Evolutionary conservation across 768 basidiomycete genomes (phyloP).

Genomic region (Butyriboletus loyo): DNA sequence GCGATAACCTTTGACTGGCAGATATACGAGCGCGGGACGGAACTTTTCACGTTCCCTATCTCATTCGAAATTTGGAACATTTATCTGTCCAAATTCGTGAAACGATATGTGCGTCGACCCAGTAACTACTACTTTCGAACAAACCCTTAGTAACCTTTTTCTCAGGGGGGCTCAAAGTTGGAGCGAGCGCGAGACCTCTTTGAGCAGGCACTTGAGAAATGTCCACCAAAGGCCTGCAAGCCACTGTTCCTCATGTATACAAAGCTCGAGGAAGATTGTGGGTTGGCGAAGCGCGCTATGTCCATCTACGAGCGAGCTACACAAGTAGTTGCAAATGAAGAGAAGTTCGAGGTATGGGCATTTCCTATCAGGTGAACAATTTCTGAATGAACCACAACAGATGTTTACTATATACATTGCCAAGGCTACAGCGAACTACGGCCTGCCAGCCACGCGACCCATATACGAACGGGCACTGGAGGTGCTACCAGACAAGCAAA

Average conservation of each 20-base stretch:
- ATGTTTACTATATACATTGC: slow-evolving; percentile 98
- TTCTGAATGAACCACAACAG: slow-evolving; percentile 37
- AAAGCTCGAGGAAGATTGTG: slow-evolving; percentile 92
- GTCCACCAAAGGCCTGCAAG: slow-evolving; percentile 92
- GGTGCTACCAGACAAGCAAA: slow-evolving; percentile 87
- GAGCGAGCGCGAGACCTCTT: slow-evolving; percentile 97
- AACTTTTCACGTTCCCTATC: slow-evolving; percentile 95
- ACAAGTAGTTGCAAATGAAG: slow-evolving; percentile 78
- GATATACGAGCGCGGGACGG: slow-evolving; percentile 97
- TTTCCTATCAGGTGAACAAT: not conserved
- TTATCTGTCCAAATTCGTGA: slow-evolving; percentile 94
- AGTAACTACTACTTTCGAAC: not conserved
- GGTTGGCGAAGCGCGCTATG: slow-evolving; percentile 95
- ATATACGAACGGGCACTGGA: slow-evolving; percentile 97
- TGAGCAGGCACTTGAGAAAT: slow-evolving; percentile 96
- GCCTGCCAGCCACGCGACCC: slow-evolving; percentile 90
- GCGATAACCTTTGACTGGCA: slow-evolving; percentile 26
- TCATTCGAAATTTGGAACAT: slow-evolving; percentile 99
- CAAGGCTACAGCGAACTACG: slow-evolving; percentile 94
- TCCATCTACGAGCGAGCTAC: slow-evolving; percentile 92
- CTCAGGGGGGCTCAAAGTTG: slow-evolving; percentile 85
- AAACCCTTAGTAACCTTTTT: slow-evolving; percentile 3
- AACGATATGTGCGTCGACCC: slow-evolving; percentile 75
- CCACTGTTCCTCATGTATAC: slow-evolving; percentile 95
- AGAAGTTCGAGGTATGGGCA: slow-evolving; percentile 84